A percentile compares a stretch with the other conserved stretches of the same genome.
These are phyloP conservation scores for Dillenia suffruticosa DNA, from an alignment of 164 flowering plant genomes.

Conservation along the genomic window DNA sequence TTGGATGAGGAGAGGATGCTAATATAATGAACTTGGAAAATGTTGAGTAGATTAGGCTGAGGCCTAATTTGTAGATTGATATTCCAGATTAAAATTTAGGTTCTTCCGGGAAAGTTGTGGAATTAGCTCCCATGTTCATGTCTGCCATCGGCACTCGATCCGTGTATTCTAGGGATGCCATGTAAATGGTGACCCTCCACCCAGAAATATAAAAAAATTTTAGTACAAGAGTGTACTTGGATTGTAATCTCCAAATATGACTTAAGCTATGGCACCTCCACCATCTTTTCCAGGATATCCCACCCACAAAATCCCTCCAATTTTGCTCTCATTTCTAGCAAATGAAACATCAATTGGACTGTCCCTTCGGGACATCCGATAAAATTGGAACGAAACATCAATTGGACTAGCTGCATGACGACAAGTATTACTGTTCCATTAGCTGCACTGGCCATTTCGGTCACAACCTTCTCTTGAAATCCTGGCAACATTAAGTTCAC, in stretches of 20 bases:
- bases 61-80: constrained; percentile 45
- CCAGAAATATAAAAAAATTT: constrained; percentile 15
- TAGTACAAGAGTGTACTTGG: constrained; percentile 32
- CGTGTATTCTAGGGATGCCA: constrained; percentile 55
- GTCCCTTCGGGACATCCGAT: too few species aligned
- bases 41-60: constrained; percentile 65
- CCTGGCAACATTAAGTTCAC: constrained; percentile 59
- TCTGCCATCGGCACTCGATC: constrained; percentile 61
- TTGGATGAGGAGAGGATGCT: constrained; percentile 31
- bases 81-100: constrained; percentile 60
- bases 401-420: constrained; percentile 60
- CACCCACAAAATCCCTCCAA: constrained; percentile 59
- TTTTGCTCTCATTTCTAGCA: constrained; percentile 26
- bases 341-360: constrained; percentile 71
- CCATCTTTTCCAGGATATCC: constrained; percentile 79
- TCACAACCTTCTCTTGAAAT: constrained; percentile 47
- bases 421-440: constrained; percentile 51
- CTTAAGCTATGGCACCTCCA: constrained; percentile 63
- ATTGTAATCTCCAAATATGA: constrained; percentile 62
- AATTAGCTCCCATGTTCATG: constrained; percentile 59
- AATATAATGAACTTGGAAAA: constrained; percentile 25
- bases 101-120: constrained; percentile 56
- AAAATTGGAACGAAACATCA: too few species aligned
- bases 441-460: constrained; percentile 32
- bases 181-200: constrained; percentile 61